A percentile compares a stretch with the other conserved stretches of the same genome.
phyloP scores from a whole-genome alignment of 2,329 filamentous ascomycete species.

The Trematosphaeria pertusa region DNA sequence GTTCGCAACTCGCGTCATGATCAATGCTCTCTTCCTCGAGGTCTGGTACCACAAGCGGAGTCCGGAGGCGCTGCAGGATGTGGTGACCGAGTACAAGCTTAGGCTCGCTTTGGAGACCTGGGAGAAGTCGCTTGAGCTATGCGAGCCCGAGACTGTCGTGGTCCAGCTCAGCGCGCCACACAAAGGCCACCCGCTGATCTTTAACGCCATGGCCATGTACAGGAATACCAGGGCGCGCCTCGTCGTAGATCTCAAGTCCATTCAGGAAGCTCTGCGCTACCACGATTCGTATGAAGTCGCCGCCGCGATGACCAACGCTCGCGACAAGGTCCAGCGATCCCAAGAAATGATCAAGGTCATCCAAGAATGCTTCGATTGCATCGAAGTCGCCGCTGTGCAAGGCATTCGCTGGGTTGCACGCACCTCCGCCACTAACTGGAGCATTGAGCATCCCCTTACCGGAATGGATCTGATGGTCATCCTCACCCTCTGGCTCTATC shows the following conservation, averaged over 20 bases:
- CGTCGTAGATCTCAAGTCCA: slow-evolving; percentile 92
- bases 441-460: slow-evolving; percentile 95
- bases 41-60: slow-evolving; percentile 99
- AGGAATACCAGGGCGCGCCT: slow-evolving; percentile 91
- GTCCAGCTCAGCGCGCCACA: slow-evolving; percentile 93
- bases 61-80: slow-evolving; percentile 95
- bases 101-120: slow-evolving; percentile 96
- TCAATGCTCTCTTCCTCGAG: slow-evolving; percentile 96
- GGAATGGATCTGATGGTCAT: slow-evolving; percentile 98
- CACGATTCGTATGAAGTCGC: slow-evolving; percentile 98
- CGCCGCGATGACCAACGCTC: slow-evolving; percentile 92
- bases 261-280: slow-evolving; percentile 95
- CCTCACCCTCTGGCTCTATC: slow-evolving; percentile 96
- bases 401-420: slow-evolving; percentile 98
- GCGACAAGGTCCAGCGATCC: slow-evolving; percentile 92
- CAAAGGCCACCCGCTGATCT: slow-evolving; percentile 93
- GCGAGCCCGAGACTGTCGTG: slow-evolving; percentile 86
- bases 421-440: slow-evolving; percentile 98
- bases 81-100: slow-evolving; percentile 98
- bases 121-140: slow-evolving; percentile 94
- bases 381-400: slow-evolving; percentile 92
- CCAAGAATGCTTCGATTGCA: slow-evolving; percentile 95
- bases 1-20: slow-evolving; percentile 97
- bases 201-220: slow-evolving; percentile 98
- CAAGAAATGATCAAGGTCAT: slow-evolving; percentile 99